Base-by-base conservation (phyloP, 805 yeast genomes). In the Wickerhamiella occidentalis region DNA sequence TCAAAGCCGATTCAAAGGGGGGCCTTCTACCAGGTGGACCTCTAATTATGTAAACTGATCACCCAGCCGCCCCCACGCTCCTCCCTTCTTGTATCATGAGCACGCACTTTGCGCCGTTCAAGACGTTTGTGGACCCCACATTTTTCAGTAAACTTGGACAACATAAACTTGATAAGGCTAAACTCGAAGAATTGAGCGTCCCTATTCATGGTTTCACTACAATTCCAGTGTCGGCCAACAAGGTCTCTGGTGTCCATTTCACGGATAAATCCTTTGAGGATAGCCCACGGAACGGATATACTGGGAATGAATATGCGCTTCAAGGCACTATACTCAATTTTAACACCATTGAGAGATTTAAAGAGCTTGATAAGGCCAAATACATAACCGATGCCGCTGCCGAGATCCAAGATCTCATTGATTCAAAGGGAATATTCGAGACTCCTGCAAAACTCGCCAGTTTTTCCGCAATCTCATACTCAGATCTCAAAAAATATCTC, bases 321-420 rank as follows among this genome's bases (percentile, higher is more conserved):
- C 61, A 68, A 1, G 84, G 83, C 1, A 47, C 54, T 18, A 54
- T 79, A 19, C 58, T 66, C 40, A 87, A 87, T 61, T 76, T 79
- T 42, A 92, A 92, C 64, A 85, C 95, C 0, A 69, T 87, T 29
- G 96, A 90, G 56, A 87, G 85, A 54, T 92, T 92, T 67, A 85
- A 82, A 59, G 64, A 63, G 17, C 56, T 77, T 0, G 82, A 85
- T 59, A 92, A 90, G 64, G 69, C 71, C 21, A 62, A 65, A 3
- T 71, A 82, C 50, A 58, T 88, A n/a, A 64, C 65, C 22, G 61
- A 65, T 0, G 63, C 70, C 21, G 78, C 72, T 1, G 54, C 55
- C 1, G 55, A 57, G 26, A 61, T 66, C 15, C 47, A 43, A 48
- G 55, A 55, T 8, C 60, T 55, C 6, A 70, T 74, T 7, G 45